These are phyloP conservation scores for Benincasa hispida DNA, from an alignment of 306 rosid species.

Conservation along the genomic window DNA sequence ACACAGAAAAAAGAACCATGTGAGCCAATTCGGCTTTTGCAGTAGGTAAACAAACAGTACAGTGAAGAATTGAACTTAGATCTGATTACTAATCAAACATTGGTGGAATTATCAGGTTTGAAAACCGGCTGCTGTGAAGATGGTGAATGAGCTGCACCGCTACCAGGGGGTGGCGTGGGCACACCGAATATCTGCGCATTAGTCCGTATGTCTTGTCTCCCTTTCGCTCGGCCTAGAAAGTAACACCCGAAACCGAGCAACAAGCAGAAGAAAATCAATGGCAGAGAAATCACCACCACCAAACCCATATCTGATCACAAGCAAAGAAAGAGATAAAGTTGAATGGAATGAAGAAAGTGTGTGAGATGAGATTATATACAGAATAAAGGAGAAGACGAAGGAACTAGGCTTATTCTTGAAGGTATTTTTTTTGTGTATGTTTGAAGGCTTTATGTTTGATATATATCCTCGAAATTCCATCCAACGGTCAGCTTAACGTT, in stretches of 20 bases:
- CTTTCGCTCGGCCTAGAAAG: constrained; percentile 59
- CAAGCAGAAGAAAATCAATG: constrained; percentile 53
- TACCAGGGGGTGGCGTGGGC: constrained; percentile 64
- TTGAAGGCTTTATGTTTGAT: background rate
- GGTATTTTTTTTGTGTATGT: background rate
- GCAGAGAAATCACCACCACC: constrained; percentile 84
- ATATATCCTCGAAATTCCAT: constrained; percentile 11
- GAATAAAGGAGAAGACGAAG: background rate
- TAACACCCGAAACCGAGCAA: constrained; percentile 77
- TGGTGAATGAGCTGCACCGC: constrained; percentile 1
- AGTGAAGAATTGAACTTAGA: background rate
- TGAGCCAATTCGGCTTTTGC: background rate
- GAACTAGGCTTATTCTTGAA: background rate
- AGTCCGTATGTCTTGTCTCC: constrained; percentile 39
- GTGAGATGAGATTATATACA: background rate
- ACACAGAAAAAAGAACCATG: background rate
- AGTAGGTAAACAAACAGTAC: background rate
- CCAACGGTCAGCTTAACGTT: constrained; percentile 21
- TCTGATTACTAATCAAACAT: constrained; percentile 23
- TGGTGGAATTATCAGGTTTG: constrained; percentile 35
- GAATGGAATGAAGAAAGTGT: background rate
- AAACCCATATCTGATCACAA: constrained; percentile 45
- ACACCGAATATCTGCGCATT: constrained; percentile 58
- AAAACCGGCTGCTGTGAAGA: constrained; percentile 19
- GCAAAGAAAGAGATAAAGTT: background rate